Evolutionary conservation across 305 asterid genomes (phyloP), one percentile per base, ranked within the genome.

Genomic region (Andrographis paniculata): DNA sequence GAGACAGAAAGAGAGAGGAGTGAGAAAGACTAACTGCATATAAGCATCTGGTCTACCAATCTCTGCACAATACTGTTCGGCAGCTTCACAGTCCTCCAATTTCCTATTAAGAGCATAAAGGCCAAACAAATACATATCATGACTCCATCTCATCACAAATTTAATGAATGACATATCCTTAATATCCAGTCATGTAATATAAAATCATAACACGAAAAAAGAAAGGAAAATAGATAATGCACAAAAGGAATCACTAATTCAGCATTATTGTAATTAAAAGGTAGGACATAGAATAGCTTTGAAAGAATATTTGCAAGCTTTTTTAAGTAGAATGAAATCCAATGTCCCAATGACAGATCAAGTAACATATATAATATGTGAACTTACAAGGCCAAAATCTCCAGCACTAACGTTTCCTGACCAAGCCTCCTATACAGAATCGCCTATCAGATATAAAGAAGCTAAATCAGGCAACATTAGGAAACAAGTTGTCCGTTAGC

Each of bases 21-120:
- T 53, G 59, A 49, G 10, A 52, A 54, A 42, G 59, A 80, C 95
- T 62, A 47, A 87, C 96, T 75, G 93, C 77, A 77, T 81, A 73
- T 83, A 91, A 52, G 96, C 91, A 83, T 87, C 99, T 61, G 96
- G 84, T 76, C 99, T 79, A 48, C 96, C 99, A 62, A 91, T 91
- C 85, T 91, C 99, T 3, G 73, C 89, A 65, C 99, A 87, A 57
- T 91, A 91, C 62, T 71, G 76, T 63, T 91, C 99, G 42, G 99
- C 99, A 63, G 95, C 95, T 66, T 87, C 95, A 69, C 74, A 83
- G 65, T 91, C 73, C 75, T 87, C 95, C 80, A 91, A 70, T 73
- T 87, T 91, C 78, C 99, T 91, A 41, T 24, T 42, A 46, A 63
- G 55, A 41, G 48, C 33, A 43, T 65, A 59, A 55, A 13, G 20